Base-by-base conservation (phyloP, 441 rosid species). In the Lagerstroemia fauriei region DNA sequence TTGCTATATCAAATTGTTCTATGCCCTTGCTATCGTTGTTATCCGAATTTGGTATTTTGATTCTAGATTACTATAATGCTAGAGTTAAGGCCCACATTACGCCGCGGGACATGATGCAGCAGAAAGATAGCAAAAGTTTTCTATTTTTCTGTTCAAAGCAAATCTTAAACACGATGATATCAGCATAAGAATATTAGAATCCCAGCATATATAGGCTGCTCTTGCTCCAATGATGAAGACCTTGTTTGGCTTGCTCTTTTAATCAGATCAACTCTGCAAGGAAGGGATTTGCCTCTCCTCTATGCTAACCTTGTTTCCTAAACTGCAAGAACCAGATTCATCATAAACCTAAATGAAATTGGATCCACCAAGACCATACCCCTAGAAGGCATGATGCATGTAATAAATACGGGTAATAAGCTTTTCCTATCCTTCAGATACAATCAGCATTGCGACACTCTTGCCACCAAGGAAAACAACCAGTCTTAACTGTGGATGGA, bases 401-500 rank as follows among this genome's bases (percentile, higher is more conserved):
- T 7, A 46, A 32, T 44, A 20, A 61, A 63, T 77, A 77, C 44
- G 70, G 17, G 50, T 72, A 46, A 56, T 57, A 57, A 95, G 97
- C 98, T 93, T 95, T 76, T 96, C 98, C 98, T 96, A 95, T 86
- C 99, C 99, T 77, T 88, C 88, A 7, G 91, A 80, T 80, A 94
- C 94, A 80, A 94, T 91, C 85, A 90, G 86, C 68, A 80, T 56
- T 14, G 96, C 96, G 70, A 93, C 88, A 88, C 93, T 94, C 85
- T 90, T 86, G 76, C 90, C 91, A 71, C 90, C 95, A n/a, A 95
- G 92, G 82, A 91, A 93, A 78, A 95, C 97, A 25, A 34, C 95
- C 97, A 83, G 82, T 95, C 98, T 80, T 84, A 72, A 91, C 91
- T 77, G 92, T 90, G 57, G 85, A 85, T 44, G 96, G 91, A 10